Evolutionary conservation across 2,329 filamentous ascomycete species (phyloP).

Genomic region (Xylaria digitata): DNA sequence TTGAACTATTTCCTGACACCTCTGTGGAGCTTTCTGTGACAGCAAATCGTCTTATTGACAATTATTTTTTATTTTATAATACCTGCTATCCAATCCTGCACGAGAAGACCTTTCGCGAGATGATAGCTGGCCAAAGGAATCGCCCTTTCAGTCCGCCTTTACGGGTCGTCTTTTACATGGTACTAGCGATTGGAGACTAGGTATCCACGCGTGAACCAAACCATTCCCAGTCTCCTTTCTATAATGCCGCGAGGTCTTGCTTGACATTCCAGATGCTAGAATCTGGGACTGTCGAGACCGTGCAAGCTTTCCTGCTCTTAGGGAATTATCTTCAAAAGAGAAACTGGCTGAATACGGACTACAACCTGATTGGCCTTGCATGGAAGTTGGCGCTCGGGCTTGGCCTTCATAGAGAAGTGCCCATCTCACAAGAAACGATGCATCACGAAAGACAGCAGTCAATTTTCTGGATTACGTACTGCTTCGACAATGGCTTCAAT

Average conservation of each 20-base stretch:
- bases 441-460: conserved; percentile 15
- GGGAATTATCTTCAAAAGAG: conserved; percentile 26
- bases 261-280: conserved; percentile 18
- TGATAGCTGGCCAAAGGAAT: background rate
- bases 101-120: conserved; percentile 22
- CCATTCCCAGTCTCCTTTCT: conserved; percentile 12
- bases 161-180: conserved; percentile 23
- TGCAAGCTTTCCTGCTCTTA: conserved; percentile 20
- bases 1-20: background rate
- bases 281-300: conserved; percentile 20
- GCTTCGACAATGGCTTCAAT: conserved; percentile 25
- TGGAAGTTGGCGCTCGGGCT: conserved; percentile 19
- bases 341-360: conserved; percentile 22
- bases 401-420: conserved; percentile 24
- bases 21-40: conserved; percentile 6
- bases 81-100: conserved; percentile 22
- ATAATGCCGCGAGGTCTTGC: conserved; percentile 17
- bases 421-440: conserved; percentile 1
- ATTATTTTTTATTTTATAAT: conserved; percentile 22
- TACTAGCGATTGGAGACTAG: conserved; percentile 23
- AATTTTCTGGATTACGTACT: conserved; percentile 19
- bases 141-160: conserved; percentile 11
- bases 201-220: conserved; percentile 15
- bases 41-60: conserved; percentile 11
- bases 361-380: conserved; percentile 19